These are phyloP conservation scores for Beta vulgaris DNA, from an alignment of 148 eudicot species.

Conservation along the genomic window DNA sequence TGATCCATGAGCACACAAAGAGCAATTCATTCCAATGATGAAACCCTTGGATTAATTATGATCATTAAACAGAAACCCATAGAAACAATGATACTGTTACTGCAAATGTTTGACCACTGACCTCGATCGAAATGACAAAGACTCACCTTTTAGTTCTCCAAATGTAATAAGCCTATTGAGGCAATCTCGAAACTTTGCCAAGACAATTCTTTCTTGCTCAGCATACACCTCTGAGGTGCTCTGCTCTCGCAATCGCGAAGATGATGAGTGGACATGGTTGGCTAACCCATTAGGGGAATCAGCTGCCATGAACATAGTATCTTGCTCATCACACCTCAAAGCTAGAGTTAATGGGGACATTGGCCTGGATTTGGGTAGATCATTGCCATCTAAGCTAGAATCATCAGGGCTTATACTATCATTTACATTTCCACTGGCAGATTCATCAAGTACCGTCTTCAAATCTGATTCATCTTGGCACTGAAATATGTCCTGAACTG, in stretches of 20 bases:
- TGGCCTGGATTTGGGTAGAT: conserved; percentile 58
- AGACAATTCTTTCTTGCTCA: conserved; percentile 80
- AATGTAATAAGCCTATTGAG: conserved; percentile 78
- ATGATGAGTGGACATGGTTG: conserved; percentile 28
- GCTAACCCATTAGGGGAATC: conserved; percentile 46
- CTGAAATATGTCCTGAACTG: conserved; percentile 44
- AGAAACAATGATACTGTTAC: neutral
- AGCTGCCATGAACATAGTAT: conserved; percentile 55
- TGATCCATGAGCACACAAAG: too few species aligned
- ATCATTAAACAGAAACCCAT: neutral
- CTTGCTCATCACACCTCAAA: conserved; percentile 81
- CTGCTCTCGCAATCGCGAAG: conserved; percentile 51
- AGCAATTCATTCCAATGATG: neutral
- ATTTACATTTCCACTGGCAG: conserved; percentile 39
- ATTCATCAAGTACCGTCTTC: conserved; percentile 35
- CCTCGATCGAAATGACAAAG: conserved; percentile 4
- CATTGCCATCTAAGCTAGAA: conserved; percentile 52
- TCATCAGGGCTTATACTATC: conserved; percentile 49
- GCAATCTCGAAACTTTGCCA: conserved; percentile 87
- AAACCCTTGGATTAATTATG: neutral
- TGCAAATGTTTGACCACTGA: neutral
- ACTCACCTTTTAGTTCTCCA: conserved; percentile 85
- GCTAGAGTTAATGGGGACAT: conserved; percentile 84
- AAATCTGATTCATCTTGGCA: conserved; percentile 38
- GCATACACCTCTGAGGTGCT: conserved; percentile 58